Evolutionary conservation across 2,329 filamentous ascomycete genomes (phyloP), one percentile per base, ranked within the genome.

Genomic region (Polychaeton citri): DNA sequence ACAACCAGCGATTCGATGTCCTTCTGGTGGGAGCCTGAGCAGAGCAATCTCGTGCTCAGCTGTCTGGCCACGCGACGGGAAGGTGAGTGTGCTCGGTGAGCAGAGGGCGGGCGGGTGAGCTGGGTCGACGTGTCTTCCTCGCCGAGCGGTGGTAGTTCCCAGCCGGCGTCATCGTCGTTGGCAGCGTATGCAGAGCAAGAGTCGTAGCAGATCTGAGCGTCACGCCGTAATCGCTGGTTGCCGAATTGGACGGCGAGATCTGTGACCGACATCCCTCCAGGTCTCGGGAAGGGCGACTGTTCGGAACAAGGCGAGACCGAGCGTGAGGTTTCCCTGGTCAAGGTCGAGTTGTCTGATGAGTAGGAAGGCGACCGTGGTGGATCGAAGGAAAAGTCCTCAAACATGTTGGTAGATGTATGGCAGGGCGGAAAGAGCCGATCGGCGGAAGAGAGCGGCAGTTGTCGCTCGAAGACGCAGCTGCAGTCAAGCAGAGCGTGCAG

Each of bases 1-100:
- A 57, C 46, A 17, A 65, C 60, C 12, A 66, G 53, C 18, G 51
- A 48, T 9, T 59, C 54, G 31, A 65, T 60, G 44, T 65, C 61
- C 17, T 53, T 52, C 21, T 56, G 47, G 39, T 63, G 59, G 4
- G 56, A 48, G 2, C 53, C 38, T 38, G 49, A 53, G 54, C 60
- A 64, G 35, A 65, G 57, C 41, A 62, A 43, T 32, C 59, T 53
- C 20, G 55, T 54, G 45, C 54, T 59, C 17, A 51, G 46, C 42
- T 65, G 63, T 28, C 63, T 54, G 38, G 59, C 59, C 46, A 55
- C 51, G 21, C 62, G 50, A 30, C 56, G 45, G 3, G 58, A 55
- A 2, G 60, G 49, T 15, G 57, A 59, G 33, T 58, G 52, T 20
- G 44, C 35, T 24, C 40, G 38, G 30, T 12, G 41, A 38, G 13